A percentile compares a stretch with the other conserved stretches of the same genome.
These are phyloP conservation scores for Leptodontidium sp. DNA, from an alignment of 2,329 filamentous ascomycete species.

Conservation along the genomic window DNA sequence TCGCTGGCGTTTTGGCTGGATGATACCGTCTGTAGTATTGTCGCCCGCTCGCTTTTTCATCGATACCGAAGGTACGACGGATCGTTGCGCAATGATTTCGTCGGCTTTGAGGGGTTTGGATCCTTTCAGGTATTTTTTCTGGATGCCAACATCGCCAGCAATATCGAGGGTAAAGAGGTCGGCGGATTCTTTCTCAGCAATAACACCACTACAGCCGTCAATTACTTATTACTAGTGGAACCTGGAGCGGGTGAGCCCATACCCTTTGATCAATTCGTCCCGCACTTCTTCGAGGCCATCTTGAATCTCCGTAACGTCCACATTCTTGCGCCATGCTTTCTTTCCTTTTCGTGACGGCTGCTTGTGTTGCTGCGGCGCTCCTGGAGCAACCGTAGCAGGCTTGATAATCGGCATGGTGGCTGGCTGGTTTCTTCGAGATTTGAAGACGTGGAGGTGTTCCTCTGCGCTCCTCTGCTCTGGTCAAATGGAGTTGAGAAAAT, in stretches of 20 bases:
- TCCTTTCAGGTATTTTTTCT: constrained; percentile 69
- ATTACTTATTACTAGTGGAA: constrained; percentile 27
- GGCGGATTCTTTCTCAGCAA: constrained; percentile 82
- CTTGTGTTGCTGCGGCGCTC: constrained; percentile 80
- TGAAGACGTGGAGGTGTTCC: neutral
- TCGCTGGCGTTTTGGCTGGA: constrained; percentile 77
- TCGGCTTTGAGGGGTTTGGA: constrained; percentile 87
- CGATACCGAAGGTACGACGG: constrained; percentile 80
- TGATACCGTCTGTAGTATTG: constrained; percentile 75
- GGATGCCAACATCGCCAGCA: constrained; percentile 71
- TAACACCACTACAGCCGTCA: constrained; percentile 70
- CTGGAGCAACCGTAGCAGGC: constrained; percentile 53
- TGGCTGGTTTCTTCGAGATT: neutral
- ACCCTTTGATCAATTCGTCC: constrained; percentile 92
- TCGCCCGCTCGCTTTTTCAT: constrained; percentile 78
- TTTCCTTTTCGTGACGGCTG: constrained; percentile 97
- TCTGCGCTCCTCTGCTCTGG: neutral
- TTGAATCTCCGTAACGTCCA: constrained; percentile 88
- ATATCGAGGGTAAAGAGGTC: constrained; percentile 88
- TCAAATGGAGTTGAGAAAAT: constrained; percentile 21
- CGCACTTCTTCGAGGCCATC: constrained; percentile 84
- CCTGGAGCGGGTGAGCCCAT: constrained; percentile 40
- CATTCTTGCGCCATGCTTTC: constrained; percentile 98
- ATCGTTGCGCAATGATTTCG: constrained; percentile 88
- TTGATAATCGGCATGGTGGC: constrained; percentile 46